These are phyloP conservation scores for Phaeosphaeria sp. DNA, from an alignment of 2,329 filamentous ascomycete species.

Conservation along the genomic window DNA sequence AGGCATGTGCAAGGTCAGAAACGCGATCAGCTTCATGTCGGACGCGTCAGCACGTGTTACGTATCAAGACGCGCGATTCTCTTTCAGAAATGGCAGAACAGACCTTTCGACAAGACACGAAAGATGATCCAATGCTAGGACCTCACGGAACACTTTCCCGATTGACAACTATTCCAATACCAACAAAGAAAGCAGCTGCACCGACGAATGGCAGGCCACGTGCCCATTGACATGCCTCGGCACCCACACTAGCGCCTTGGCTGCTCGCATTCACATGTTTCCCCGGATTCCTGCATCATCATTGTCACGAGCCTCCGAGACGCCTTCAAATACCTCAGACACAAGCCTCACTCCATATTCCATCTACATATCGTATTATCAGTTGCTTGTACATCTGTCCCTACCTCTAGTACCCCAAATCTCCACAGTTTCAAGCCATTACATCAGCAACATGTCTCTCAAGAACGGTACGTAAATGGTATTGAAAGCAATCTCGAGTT, in stretches of 20 bases:
- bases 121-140: background rate
- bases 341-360: background rate
- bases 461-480: constrained; percentile 33
- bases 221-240: constrained; percentile 27
- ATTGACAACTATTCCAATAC: background rate
- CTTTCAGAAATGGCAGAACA: background rate
- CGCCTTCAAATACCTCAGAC: constrained; percentile 25
- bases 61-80: too few species aligned
- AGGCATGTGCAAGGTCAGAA: background rate
- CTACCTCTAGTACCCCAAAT: background rate
- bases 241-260: constrained; percentile 16
- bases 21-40: background rate
- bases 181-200: background rate
- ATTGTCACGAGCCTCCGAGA: constrained; percentile 31
- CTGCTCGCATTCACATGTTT: constrained; percentile 30
- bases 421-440: background rate
- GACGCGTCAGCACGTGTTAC: background rate
- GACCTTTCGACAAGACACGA: background rate
- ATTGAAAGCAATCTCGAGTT: background rate
- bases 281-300: constrained; percentile 26
- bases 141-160: background rate
- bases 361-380: constrained; percentile 3
- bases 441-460: constrained; percentile 39
- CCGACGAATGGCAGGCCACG: constrained; percentile 10
- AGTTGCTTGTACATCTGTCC: background rate